phyloP scores from a whole-genome alignment of 257 asterid genomes.

The Echites panduratus region DNA sequence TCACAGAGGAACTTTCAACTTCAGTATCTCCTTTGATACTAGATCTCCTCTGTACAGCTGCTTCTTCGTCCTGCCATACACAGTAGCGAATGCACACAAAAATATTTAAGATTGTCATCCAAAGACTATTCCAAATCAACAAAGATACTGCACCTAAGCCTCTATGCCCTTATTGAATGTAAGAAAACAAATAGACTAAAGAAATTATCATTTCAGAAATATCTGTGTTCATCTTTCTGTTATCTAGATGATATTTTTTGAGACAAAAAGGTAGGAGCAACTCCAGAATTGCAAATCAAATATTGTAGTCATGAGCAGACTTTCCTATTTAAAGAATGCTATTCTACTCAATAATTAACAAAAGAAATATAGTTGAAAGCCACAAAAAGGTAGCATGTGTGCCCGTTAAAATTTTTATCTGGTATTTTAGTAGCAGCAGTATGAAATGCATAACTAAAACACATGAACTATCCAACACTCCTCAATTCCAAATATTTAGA shows the following conservation, averaged over 20 bases:
- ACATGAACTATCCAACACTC: neutral
- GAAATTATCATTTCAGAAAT: neutral
- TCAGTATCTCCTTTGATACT: constrained; percentile 27
- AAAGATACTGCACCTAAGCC: neutral
- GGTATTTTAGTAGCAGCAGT: neutral
- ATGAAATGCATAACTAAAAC: neutral
- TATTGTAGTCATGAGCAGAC: neutral
- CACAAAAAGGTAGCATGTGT: neutral
- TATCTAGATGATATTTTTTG: neutral
- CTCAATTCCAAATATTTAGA: neutral
- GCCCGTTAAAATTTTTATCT: neutral
- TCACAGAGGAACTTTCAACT: constrained; percentile 26
- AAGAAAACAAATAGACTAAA: neutral
- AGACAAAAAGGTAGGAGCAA: neutral
- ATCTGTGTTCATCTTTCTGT: neutral
- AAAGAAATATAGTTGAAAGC: neutral
- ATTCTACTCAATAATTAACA: neutral
- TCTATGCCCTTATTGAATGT: neutral
- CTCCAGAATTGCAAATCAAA: neutral
- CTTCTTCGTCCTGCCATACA: constrained; percentile 46
- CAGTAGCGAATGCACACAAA: constrained; percentile 13
- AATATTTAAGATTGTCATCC: neutral
- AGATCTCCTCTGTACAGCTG: constrained; percentile 26
- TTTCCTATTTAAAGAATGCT: neutral
- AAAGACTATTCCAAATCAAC: neutral